phyloP scores from a whole-genome alignment of 2,329 filamentous ascomycete genomes.

The Alternaria sp. region DNA sequence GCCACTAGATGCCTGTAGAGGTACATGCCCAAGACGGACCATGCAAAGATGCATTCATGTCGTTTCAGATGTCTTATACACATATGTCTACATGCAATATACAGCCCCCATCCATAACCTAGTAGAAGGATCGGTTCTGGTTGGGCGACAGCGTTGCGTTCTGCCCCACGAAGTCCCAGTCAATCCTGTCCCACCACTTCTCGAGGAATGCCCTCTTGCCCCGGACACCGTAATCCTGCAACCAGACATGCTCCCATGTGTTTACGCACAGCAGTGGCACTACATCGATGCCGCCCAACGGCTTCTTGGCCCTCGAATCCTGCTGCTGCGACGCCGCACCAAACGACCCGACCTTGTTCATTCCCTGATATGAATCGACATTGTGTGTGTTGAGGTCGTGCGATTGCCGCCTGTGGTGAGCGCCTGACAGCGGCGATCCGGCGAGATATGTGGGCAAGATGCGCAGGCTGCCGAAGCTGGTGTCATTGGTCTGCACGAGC shows the following conservation, averaged over 20 bases:
- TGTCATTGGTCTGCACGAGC: constrained; percentile 71
- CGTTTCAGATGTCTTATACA: constrained; percentile 26
- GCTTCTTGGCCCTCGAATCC: constrained; percentile 51
- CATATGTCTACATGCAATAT: constrained; percentile 29
- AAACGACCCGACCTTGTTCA: constrained; percentile 54
- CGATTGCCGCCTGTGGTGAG: constrained; percentile 78
- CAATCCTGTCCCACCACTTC: constrained; percentile 86
- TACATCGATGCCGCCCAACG: constrained; percentile 73
- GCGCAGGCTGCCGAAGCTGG: constrained; percentile 62
- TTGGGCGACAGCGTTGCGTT: constrained; percentile 19
- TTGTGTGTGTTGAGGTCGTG: constrained; percentile 73
- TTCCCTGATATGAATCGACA: constrained; percentile 33
- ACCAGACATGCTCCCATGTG: constrained; percentile 95
- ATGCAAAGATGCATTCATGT: constrained; percentile 1
- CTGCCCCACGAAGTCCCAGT: constrained; percentile 77
- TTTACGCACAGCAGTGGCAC: constrained; percentile 88
- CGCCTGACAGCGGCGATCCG: constrained; percentile 85
- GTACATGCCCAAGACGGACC: not conserved
- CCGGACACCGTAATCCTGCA: constrained; percentile 79
- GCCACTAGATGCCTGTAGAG: not conserved
- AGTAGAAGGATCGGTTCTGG: not conserved
- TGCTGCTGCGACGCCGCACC: constrained; percentile 44
- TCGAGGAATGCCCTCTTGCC: constrained; percentile 81
- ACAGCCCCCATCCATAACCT: constrained; percentile 9
- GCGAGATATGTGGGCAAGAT: constrained; percentile 91